phyloP scores from a whole-genome alignment of 192 early-diverging fungal species.

The Backusella tuberculispora region DNA sequence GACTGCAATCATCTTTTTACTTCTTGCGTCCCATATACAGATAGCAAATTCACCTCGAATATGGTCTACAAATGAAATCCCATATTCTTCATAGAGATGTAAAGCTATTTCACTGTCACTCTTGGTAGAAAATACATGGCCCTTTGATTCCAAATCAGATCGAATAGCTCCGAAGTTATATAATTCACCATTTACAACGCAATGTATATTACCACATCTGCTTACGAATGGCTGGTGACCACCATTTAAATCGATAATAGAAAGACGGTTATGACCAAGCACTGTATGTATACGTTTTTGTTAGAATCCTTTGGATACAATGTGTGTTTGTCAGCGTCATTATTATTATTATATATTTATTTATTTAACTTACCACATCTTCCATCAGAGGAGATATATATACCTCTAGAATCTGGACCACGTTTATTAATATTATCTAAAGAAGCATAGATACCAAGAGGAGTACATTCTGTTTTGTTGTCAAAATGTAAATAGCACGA shows the following conservation, averaged over 20 bases:
- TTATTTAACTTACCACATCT: slow-evolving; percentile 6
- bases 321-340: too few species aligned
- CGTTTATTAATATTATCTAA: neutral
- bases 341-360: too few species aligned
- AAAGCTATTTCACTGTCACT: neutral
- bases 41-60: neutral
- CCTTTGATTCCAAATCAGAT: neutral
- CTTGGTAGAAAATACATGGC: neutral
- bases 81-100: slow-evolving; percentile 3
- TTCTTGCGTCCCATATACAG: neutral
- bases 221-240: neutral
- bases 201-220: neutral
- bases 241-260: neutral
- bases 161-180: neutral
- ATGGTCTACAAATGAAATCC: neutral
- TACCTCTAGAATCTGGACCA: neutral
- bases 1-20: neutral
- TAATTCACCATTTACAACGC: neutral
- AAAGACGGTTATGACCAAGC: neutral
- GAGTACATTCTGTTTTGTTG: neutral
- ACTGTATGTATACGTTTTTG: neutral
- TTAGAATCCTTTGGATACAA: too few species aligned
- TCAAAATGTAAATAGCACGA: neutral
- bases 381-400: neutral
- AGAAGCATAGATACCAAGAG: neutral